Base-by-base conservation (phyloP, 2,329 filamentous ascomycete genomes). In the Mycocentrospora acerina region DNA sequence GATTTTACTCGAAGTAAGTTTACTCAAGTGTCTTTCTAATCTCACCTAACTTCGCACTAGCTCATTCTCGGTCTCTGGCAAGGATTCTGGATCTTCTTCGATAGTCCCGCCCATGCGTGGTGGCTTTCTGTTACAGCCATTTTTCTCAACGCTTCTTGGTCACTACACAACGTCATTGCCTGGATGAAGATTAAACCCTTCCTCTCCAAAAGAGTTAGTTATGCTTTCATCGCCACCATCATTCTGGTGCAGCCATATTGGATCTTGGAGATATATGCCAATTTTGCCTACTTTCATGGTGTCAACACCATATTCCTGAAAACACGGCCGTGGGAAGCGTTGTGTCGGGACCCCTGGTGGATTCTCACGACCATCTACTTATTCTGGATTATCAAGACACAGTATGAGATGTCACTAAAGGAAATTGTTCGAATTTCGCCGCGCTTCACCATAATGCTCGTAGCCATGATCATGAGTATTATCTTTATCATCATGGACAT, bases 321-420 rank as follows among this genome's bases (percentile, higher is more conserved):
- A 3, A 82, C 79, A 0, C 64, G 81, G 13, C 81, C 81, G 0
- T 75, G 76, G 34, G 81, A 85, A 58, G 78, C 80, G 2, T 57
- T 83, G 1, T 81, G 79, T 52, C 73, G 80, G 8, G 82, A 85
- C 47, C 82, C 82, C 0, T 85, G 82, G 82, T 85, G 82, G 82
- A 75, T 85, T 13, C 81, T 82, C 48, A 82, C 81, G 0, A 77
- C 75, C 2, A 51, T 74, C 43, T 78, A 72, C 15, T 68, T 86
- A 3, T 78, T 84, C 58, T 83, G 75, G 69, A 80, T 81, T 30
- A 83, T 85, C 57, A 80, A 79, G 42, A 73, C 70, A 18, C 74
- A 79, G 29, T 85, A 85, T 60, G 76, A 80, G 31, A 77, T 85
- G 46, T 72, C 72, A 2, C 62, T 80, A 22, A 54, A 72, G 29